A percentile compares a stretch with the other conserved stretches of the same genome.
phyloP scores from a whole-genome alignment of 1,139 yeast species.

The Wickerhamomyces sp. region DNA sequence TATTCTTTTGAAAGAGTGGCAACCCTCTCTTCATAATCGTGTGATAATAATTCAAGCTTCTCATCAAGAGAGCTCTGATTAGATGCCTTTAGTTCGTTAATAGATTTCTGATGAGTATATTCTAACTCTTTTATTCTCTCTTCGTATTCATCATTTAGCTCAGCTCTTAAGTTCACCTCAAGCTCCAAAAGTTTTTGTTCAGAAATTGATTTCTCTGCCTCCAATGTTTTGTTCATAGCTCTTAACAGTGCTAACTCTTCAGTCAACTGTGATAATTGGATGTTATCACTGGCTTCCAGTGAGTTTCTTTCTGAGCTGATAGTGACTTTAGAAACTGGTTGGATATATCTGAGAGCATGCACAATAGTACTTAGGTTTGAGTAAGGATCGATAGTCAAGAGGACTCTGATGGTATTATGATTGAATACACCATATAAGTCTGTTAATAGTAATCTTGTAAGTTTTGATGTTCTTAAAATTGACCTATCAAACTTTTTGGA shows the following conservation, averaged over 20 bases:
- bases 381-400: constrained; percentile 63
- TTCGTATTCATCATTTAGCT: constrained; percentile 30
- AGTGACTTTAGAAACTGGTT: constrained; percentile 22
- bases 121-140: constrained; percentile 26
- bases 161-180: constrained; percentile 30
- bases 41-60: constrained; percentile 19
- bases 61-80: constrained; percentile 19
- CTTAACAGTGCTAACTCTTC: constrained; percentile 16
- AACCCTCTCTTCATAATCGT: constrained; percentile 17
- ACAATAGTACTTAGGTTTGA: constrained; percentile 17
- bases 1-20: neutral
- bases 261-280: constrained; percentile 7
- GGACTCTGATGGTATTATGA: constrained; percentile 24
- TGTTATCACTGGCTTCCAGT: constrained; percentile 8
- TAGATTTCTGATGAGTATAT: constrained; percentile 18
- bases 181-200: constrained; percentile 20
- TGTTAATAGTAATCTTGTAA: constrained; percentile 42
- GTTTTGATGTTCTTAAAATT: constrained; percentile 39
- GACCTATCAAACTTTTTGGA: constrained; percentile 32
- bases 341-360: constrained; percentile 24
- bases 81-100: constrained; percentile 23
- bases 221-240: constrained; percentile 16
- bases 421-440: constrained; percentile 35
- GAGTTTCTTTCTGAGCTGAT: constrained; percentile 18
- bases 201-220: constrained; percentile 19